These are phyloP conservation scores for Mycena leptocephala DNA, from an alignment of 768 basidiomycete genomes.

Conservation along the genomic window DNA sequence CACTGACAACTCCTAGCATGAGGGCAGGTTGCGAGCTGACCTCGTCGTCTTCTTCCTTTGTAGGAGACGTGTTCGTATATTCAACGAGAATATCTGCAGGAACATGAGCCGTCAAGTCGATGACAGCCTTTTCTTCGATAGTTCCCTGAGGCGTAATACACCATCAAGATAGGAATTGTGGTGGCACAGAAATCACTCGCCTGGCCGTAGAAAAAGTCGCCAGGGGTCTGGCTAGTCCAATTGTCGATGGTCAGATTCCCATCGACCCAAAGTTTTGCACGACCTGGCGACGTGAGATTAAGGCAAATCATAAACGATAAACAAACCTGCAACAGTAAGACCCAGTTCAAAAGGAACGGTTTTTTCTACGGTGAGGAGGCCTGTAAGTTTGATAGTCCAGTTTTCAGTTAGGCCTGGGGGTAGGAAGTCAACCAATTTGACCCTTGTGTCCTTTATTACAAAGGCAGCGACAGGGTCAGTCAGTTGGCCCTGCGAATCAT, in stretches of 20 bases:
- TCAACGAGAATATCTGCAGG: conserved; percentile 71
- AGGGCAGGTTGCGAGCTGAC: conserved; percentile 74
- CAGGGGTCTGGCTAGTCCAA: conserved; percentile 78
- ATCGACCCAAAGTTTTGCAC: conserved; percentile 77
- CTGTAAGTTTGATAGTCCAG: conserved; percentile 73
- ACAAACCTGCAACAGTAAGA: conserved; percentile 71
- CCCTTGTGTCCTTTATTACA: conserved; percentile 71
- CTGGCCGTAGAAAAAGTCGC: conserved; percentile 82
- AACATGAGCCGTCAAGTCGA: conserved; percentile 63
- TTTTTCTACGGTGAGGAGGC: conserved; percentile 65
- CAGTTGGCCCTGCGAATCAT: conserved; percentile 61
- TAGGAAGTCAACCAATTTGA: conserved; percentile 79
- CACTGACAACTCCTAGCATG: conserved; percentile 77
- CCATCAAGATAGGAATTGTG: neutral
- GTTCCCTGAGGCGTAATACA: conserved; percentile 71
- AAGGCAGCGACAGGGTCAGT: conserved; percentile 62
- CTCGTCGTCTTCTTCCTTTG: conserved; percentile 59
- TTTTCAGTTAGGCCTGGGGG: conserved; percentile 67
- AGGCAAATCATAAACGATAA: neutral
- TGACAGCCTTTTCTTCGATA: conserved; percentile 71
- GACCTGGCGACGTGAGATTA: conserved; percentile 49
- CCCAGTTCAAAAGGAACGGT: conserved; percentile 72
- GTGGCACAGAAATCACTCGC: conserved; percentile 26
- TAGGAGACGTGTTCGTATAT: conserved; percentile 75
- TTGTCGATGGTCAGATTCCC: conserved; percentile 77